Evolutionary conservation across 2,329 filamentous ascomycete genomes (phyloP).

Genomic region (Monilinia fructicola): DNA sequence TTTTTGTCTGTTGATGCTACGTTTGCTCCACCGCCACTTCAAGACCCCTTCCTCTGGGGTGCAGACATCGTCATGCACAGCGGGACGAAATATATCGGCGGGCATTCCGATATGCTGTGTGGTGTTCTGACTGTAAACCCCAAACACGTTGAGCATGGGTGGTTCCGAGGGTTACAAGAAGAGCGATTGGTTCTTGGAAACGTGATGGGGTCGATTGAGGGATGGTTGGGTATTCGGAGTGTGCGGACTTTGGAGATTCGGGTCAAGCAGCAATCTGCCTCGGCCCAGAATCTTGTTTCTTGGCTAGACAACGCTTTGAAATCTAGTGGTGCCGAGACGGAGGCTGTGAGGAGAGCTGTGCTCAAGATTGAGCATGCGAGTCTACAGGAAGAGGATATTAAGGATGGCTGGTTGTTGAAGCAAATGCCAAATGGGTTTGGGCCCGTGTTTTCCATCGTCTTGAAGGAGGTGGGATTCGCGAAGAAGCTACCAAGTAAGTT

Average conservation of each 20-base stretch:
- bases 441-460: conserved; percentile 77
- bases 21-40: conserved; percentile 85
- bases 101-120: conserved; percentile 90
- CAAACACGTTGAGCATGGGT: conserved; percentile 49
- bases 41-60: conserved; percentile 79
- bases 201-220: conserved; percentile 86
- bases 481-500: conserved; percentile 73
- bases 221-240: conserved; percentile 87
- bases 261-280: conserved; percentile 73
- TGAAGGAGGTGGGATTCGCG: conserved; percentile 62
- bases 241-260: conserved; percentile 83
- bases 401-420: conserved; percentile 68
- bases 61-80: conserved; percentile 89
- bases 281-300: conserved; percentile 64
- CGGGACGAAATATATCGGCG: conserved; percentile 94
- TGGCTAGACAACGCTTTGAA: conserved; percentile 58
- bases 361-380: conserved; percentile 71
- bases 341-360: conserved; percentile 55
- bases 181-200: conserved; percentile 78
- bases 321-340: conserved; percentile 25
- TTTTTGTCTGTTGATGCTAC: conserved; percentile 84
- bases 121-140: conserved; percentile 72
- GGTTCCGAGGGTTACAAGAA: conserved; percentile 52
- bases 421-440: conserved; percentile 94
- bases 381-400: conserved; percentile 64